Evolutionary conservation across 2,329 filamentous ascomycete species (phyloP).

Genomic region (Plectosphaerella cucumerina): DNA sequence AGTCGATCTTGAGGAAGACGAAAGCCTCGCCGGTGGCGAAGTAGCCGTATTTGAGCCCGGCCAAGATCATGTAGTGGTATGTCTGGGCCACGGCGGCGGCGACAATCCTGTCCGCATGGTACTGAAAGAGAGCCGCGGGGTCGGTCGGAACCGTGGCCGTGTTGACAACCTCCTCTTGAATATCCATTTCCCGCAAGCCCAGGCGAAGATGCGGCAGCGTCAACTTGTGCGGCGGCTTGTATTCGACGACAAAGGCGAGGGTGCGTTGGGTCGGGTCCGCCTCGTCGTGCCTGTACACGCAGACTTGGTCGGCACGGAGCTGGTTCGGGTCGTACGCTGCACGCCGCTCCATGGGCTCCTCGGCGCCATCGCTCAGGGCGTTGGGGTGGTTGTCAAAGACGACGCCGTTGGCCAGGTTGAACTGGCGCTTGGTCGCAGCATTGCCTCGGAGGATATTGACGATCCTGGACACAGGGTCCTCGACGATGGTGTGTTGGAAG

Average conservation of each 20-base stretch:
- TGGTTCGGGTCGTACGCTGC: neutral
- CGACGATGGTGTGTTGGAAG: neutral
- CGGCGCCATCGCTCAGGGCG: neutral
- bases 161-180: slow-evolving; percentile 30
- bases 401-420: neutral
- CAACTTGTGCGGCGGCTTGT: slow-evolving; percentile 44
- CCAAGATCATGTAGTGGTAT: slow-evolving; percentile 45
- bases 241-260: slow-evolving; percentile 32
- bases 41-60: slow-evolving; percentile 36
- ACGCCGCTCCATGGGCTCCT: neutral
- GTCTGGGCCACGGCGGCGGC: slow-evolving; percentile 40
- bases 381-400: neutral
- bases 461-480: neutral
- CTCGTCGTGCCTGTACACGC: slow-evolving; percentile 11
- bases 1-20: slow-evolving; percentile 31
- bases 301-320: neutral
- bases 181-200: slow-evolving; percentile 35
- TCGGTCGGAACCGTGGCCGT: slow-evolving; percentile 20
- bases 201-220: slow-evolving; percentile 33
- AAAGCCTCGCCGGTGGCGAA: slow-evolving; percentile 37
- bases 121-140: slow-evolving; percentile 25
- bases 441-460: neutral
- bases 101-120: slow-evolving; percentile 30
- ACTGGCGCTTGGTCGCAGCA: neutral
- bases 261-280: slow-evolving; percentile 3